Evolutionary conservation across 2,329 filamentous ascomycete genomes (phyloP), one percentile per base, ranked within the genome.

Genomic region (Cadophora sp.): DNA sequence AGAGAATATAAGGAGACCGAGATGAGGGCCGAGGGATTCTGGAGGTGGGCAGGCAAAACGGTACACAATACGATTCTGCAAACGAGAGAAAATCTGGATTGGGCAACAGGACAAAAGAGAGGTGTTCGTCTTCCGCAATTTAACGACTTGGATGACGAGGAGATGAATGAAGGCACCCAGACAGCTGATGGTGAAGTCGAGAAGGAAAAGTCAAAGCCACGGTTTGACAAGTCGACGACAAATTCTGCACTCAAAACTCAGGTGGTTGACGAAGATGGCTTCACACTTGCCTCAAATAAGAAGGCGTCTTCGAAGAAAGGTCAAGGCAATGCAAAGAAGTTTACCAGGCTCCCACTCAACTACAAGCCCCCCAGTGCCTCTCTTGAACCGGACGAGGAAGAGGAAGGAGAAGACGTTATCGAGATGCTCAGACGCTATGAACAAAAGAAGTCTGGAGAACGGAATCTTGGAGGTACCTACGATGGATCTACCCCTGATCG

Each of bases 21-120:
- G 1, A 68, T 75, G 29, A 72, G 76, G 62, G 72, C 75, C 40
- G 72, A 72, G 37, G 76, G 76, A 2, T 78, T 78, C 60, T 77
- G 74, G 73, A 70, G 76, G 60, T 78, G 75, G 74, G 76, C 76
- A 26, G 77, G 75, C 8, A 73, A 71, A 24, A 70, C 66, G 8
- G 74, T 72, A 3, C 74, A 68, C 31, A 50, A 72, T 11, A 58
- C 69, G 1, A 77, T 77, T 12, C 37, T 62, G 34, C 53, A 67
- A n/a, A 73, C 63, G 5, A 70, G 73, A 26, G 59, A 73, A 31
- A 65, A 65, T 2, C 62, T 76, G 5, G 75, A 77, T 62, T 77
- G 75, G 75, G 74, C 74, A 4, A 76, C 74, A 12, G 75, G 75
- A 12, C 74, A 76, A 46, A 76, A 75, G 62, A 76, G 53, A 34